These are phyloP conservation scores for Fraxinus quadrangulata DNA, from an alignment of 257 asterid genomes.

Conservation along the genomic window DNA sequence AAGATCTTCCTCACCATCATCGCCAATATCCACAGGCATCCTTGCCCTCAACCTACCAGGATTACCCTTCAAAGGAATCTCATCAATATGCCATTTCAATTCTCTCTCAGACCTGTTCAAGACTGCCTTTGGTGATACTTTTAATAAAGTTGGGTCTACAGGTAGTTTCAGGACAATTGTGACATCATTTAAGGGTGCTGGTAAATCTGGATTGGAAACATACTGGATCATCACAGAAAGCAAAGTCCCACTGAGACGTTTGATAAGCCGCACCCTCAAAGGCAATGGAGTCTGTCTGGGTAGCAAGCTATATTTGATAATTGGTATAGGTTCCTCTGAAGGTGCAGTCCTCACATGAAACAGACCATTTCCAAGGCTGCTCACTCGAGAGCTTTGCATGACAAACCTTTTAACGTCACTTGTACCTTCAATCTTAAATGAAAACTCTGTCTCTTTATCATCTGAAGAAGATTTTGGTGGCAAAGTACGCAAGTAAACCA, in stretches of 20 bases:
- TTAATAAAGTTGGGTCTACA: conserved; percentile 76
- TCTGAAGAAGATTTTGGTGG: conserved; percentile 61
- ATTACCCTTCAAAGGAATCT: conserved; percentile 73
- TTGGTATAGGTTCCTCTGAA: conserved; percentile 70
- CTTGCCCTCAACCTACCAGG: conserved; percentile 89
- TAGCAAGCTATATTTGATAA: conserved; percentile 69
- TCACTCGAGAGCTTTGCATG: conserved; percentile 66
- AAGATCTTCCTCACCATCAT: conserved; percentile 79
- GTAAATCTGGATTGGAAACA: conserved; percentile 70
- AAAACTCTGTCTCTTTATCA: conserved; percentile 81
- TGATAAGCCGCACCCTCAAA: conserved; percentile 76
- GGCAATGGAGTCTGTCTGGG: conserved; percentile 88
- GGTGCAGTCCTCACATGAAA: conserved; percentile 83
- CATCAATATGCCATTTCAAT: conserved; percentile 86
- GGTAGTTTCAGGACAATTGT: conserved; percentile 81
- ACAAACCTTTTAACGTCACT: conserved; percentile 82
- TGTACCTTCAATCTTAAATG: conserved; percentile 81
- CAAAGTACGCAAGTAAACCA: conserved; percentile 67
- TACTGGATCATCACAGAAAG: conserved; percentile 95
- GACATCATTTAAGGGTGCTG: conserved; percentile 71
- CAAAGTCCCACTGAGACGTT: conserved; percentile 85
- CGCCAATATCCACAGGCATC: conserved; percentile 78
- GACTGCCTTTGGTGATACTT: conserved; percentile 90
- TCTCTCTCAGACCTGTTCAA: conserved; percentile 88
- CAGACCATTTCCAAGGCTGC: conserved; percentile 82